Base-by-base conservation (phyloP, 2,329 filamentous ascomycete species). In the Trichoderma citrinoviride region DNA sequence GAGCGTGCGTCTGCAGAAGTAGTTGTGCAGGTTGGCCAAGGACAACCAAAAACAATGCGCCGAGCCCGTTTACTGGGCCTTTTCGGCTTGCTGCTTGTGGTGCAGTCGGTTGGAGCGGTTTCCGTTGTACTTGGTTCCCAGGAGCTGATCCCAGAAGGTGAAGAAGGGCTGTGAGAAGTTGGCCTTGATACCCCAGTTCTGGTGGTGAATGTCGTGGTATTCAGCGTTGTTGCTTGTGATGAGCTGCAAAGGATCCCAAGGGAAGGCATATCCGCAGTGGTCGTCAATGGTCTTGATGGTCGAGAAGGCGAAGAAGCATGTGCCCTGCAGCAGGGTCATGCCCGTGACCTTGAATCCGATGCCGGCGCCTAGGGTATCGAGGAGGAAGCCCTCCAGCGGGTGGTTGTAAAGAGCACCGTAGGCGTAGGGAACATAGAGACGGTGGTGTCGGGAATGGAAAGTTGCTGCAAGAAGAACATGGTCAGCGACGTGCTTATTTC, bases 381-480 rank as follows among this genome's bases (percentile, higher is more conserved):
- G 85, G 41, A 97, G 83, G 74, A 99, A 96, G 10, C 93, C 94
- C 79, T 98, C 95, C 55, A 98, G 81, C 0, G 93, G 93, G 75
- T 98, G 94, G 78, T 97, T 98, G 83, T 98, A 99, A 12, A 98
- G 85, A 19, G 95, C 95, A 65, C 95, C 95, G 76, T 94, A 99
- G 3, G 95, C 95, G 77, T 98, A 99, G 3, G 95, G 95, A 3
- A 98, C 95, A 77, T 99, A 98, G 40, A 99, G 88, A 46, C 94
- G 90, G 82, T 99, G 95, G 78, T 99, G 95, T 66, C 94, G 89
- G 53, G 93, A 94, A 80, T 98, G 95, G 80, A 97, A 95, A 62
- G 89, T 90, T 21, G 58, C 58, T 62, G 8, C 7, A 19, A 12
- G 6, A 17, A 61, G 37, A 25, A 37, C 10, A 3, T 2, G n/a